Evolutionary conservation across 192 early-diverging fungal species (phyloP), one percentile per base, ranked within the genome.

Genomic region (Chytriomyces confervae): DNA sequence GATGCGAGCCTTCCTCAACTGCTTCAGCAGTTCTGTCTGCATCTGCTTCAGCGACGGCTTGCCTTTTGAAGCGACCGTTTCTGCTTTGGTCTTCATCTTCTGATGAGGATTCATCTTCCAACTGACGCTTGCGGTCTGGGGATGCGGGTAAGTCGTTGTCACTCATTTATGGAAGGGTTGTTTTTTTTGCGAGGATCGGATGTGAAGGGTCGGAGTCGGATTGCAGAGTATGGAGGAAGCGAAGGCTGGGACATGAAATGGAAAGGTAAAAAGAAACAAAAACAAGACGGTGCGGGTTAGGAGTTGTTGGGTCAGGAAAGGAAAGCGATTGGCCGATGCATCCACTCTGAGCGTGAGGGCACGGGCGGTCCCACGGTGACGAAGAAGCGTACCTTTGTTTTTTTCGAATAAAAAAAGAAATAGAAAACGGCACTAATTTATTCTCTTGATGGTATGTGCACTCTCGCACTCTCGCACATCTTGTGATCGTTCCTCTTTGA

Each of bases 101-200:
- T 2, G 50, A 46, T 45, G 83, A 82, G 5, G 79, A 73, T 64
- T 80, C 84, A 50, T 72, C 81, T 47, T 85, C 84, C 23, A 86
- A 63, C 9, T 68, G 77, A 23, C 84, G 78, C 60, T 84, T 83
- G 63, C 82, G 80, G 76, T 86, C 82, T 4, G 81, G 84, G 18
- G 84, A 85, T 13, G 11, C 63, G 63, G 8, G 60, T 44, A 49
- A 61, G 18, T 44, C 18, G 9, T 11, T 20, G 72, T 74, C 72
- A 49, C 62, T 74, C 72, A 70, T 70, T 29, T 10, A 9, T 20
- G 47, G 9, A 8, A 23, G 44, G 45, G 27, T 16, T 11, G 20
- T 16, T 72, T 61, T 72, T 57, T n/a, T n/a, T 13, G 53, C 53
- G 53, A 20, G 53, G 53, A 20, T 20, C 16, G 53, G 53, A 13